These are phyloP conservation scores for Marasmius tenuissimus DNA, from an alignment of 1,284 basidiomycete species.

Conservation along the genomic window DNA sequence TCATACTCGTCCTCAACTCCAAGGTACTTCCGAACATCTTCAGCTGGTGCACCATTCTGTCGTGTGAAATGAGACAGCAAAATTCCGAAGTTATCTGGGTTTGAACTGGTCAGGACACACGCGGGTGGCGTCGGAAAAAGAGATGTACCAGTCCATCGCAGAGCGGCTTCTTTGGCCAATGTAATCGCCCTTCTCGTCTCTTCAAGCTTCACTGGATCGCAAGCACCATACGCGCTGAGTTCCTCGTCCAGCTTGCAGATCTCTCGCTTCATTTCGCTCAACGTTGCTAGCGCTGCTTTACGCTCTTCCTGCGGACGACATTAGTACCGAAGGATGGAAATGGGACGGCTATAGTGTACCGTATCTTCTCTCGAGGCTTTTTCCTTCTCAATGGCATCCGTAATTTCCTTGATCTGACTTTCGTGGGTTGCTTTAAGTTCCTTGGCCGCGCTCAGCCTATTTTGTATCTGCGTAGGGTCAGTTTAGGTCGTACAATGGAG, in stretches of 20 bases:
- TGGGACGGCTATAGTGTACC: constrained; percentile 39
- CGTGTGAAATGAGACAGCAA: constrained; percentile 65
- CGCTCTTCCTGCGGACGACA: constrained; percentile 51
- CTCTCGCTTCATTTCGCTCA: constrained; percentile 52
- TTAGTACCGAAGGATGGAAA: neutral
- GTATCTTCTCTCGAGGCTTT: constrained; percentile 61
- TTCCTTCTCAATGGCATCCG: constrained; percentile 49
- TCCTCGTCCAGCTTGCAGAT: constrained; percentile 64
- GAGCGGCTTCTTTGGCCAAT: constrained; percentile 76
- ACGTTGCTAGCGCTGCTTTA: constrained; percentile 43
- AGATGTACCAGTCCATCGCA: constrained; percentile 79
- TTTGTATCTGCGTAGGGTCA: constrained; percentile 48
- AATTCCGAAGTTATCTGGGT: constrained; percentile 62
- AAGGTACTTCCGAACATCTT: constrained; percentile 64
- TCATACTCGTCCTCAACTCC: constrained; percentile 73
- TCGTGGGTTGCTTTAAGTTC: constrained; percentile 47
- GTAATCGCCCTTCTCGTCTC: constrained; percentile 68
- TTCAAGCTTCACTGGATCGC: constrained; percentile 79
- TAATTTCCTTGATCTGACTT: constrained; percentile 48
- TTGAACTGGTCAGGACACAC: neutral
- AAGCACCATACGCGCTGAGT: constrained; percentile 75
- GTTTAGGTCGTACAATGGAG: neutral
- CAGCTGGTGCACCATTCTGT: constrained; percentile 53
- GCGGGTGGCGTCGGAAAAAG: constrained; percentile 1
- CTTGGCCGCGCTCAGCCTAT: constrained; percentile 54